phyloP scores from a whole-genome alignment of 495 filamentous ascomycete genomes.

The Penicillium diatomitis region DNA sequence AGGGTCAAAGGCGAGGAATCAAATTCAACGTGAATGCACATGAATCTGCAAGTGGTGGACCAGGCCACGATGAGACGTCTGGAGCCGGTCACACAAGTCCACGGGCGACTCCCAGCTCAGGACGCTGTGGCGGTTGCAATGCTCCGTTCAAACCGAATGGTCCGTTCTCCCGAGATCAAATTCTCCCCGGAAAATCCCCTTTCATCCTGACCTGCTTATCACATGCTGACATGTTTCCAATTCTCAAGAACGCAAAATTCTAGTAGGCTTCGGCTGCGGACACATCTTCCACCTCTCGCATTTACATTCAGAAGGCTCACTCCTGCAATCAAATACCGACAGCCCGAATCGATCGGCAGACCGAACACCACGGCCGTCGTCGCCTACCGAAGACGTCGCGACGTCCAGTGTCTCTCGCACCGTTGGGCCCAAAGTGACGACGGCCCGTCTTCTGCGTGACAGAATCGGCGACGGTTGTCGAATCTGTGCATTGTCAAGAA shows the following conservation, averaged over 20 bases:
- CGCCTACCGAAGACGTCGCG: constrained; percentile 11
- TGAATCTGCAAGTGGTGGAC: constrained; percentile 3
- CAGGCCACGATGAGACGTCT: constrained; percentile 14
- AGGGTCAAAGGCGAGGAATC: constrained; percentile 71
- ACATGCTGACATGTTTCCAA: no score
- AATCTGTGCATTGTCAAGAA: constrained; percentile 44
- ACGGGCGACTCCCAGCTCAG: constrained; percentile 15
- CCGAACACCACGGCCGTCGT: constrained; percentile 24
- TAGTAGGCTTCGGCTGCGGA: constrained; percentile 85
- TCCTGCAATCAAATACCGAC: constrained; percentile 10
- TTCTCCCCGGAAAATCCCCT: no score
- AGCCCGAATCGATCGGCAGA: constrained; percentile 11
- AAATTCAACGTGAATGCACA: constrained; percentile 69
- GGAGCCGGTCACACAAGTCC: constrained; percentile 12
- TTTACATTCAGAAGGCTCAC: constrained; percentile 43
- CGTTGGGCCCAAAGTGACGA: constrained; percentile 81
- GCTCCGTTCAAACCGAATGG: constrained; percentile 46
- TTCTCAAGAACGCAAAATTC: constrained; percentile 55
- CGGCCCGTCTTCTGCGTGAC: constrained; percentile 69
- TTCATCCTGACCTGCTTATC: no score
- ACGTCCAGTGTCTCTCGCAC: constrained; percentile 40
- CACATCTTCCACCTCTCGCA: constrained; percentile 87
- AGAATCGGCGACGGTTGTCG: constrained; percentile 62
- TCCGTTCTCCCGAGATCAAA: constrained; percentile 16
- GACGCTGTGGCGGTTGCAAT: constrained; percentile 51